Base-by-base conservation (phyloP, 2,329 filamentous ascomycete species). In the Penicillium oxalicum region DNA sequence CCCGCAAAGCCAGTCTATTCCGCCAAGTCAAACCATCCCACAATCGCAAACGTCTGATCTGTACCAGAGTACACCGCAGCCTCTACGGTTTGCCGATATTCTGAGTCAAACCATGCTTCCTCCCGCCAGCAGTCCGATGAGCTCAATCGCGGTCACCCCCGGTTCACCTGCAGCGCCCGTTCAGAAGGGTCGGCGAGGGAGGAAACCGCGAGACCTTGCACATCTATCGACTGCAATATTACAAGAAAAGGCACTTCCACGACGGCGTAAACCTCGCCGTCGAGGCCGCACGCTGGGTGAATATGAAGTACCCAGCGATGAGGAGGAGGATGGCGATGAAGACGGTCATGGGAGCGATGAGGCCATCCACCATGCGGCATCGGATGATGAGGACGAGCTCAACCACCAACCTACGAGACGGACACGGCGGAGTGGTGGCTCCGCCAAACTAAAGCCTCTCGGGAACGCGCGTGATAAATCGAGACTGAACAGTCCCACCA, bases 331-430 rank as follows among this genome's bases (percentile, higher is more conserved):
- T 8, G 29, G 5, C 29, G 29, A 32, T 8, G 29, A 32, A 32
- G 4, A 32, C 29, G 29, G 11, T 8, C 8, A 32, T 8, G 4
- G 29, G 11, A 62, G 61, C 36, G 63, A 63, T 39, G 54, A 60
- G 43, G 59, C 54, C 5, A 50, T 51, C 44, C 47, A 57, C 18
- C 42, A 52, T 28, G 50, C 51, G 25, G 48, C 51, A 32, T 61
- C 56, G 26, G 54, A 59, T 5, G 67, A 70, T 45, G 66, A 71
- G 12, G 69, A 71, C 48, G 69, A 72, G 50, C 54, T 70, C 38
- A 65, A 57, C 39, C 64, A 63, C 45, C 44, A 60, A 9, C 61
- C 61, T 18, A 37, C 56, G 35, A 56, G 54, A 29, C 52, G 52
- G 41, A 33, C 51, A 36, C 35, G 42, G 42, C 58, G 52, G 41